Evolutionary conservation across 2,329 filamentous ascomycete species (phyloP).

Genomic region (Talaromyces sp.): DNA sequence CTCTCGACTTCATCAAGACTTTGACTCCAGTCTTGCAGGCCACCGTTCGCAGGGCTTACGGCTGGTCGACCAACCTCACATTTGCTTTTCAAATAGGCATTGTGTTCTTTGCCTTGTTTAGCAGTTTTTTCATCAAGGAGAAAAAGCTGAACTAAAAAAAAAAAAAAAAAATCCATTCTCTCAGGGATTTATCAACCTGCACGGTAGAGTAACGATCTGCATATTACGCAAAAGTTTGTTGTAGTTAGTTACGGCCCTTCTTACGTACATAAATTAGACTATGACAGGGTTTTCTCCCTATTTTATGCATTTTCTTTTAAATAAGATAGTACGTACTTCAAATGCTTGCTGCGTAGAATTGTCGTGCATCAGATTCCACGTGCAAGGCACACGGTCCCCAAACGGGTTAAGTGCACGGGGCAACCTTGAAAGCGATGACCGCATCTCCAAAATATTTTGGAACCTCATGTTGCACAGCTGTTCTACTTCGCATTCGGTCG

Average conservation of each 20-base stretch:
- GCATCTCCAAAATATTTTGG: background rate
- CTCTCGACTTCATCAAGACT: slow-evolving; percentile 51
- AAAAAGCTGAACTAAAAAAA: slow-evolving; percentile 41
- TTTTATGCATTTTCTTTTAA: background rate
- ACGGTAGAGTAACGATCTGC: background rate
- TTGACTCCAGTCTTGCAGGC: slow-evolving; percentile 51
- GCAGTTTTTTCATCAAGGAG: slow-evolving; percentile 52
- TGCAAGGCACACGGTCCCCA: background rate
- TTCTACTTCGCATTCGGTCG: background rate
- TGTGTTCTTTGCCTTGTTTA: slow-evolving; percentile 45
- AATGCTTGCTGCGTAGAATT: background rate
- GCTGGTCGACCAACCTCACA: slow-evolving; percentile 49
- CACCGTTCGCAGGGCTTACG: slow-evolving; percentile 64
- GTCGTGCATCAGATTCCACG: background rate
- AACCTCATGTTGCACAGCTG: background rate
- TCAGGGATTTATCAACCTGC: background rate
- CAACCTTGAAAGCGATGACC: background rate
- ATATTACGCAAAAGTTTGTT: background rate
- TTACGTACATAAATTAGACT: background rate
- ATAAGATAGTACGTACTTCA: background rate
- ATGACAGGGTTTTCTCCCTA: background rate
- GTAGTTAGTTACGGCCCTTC: background rate
- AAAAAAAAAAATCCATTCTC: background rate
- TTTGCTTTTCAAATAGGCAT: slow-evolving; percentile 48
- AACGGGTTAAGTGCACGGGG: background rate